A percentile compares a stretch with the other conserved stretches of the same genome.
These are phyloP conservation scores for Penicillium goetzii DNA, from an alignment of 495 filamentous ascomycete genomes.

Conservation along the genomic window DNA sequence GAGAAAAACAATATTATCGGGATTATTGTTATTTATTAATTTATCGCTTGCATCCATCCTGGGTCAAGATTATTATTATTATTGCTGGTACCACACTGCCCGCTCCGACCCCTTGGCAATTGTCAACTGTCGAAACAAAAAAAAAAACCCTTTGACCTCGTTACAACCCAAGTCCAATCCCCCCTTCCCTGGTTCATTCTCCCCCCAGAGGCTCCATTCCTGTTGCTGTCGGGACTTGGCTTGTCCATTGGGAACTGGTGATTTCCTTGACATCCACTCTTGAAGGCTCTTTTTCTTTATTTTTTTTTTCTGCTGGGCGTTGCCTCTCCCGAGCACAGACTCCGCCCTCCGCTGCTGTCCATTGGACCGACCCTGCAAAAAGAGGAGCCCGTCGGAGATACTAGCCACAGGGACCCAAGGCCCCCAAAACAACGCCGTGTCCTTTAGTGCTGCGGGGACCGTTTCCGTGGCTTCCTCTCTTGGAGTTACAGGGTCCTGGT, in stretches of 20 bases:
- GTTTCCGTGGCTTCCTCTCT: slow-evolving; percentile 20
- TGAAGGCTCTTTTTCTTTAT: slow-evolving; percentile 21
- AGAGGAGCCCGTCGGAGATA: slow-evolving; percentile 11
- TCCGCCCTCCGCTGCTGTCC: slow-evolving; percentile 8
- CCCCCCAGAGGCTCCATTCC: slow-evolving; percentile 1
- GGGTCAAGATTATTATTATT: not conserved
- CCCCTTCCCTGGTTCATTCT: slow-evolving; percentile 7
- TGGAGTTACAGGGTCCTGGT: slow-evolving; percentile 11
- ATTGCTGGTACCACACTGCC: not conserved
- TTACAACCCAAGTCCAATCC: not conserved
- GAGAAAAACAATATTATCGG: slow-evolving; percentile 10
- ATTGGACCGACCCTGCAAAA: slow-evolving; percentile 17
- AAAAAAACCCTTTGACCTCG: not conserved
- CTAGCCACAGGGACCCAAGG: slow-evolving; percentile 16
- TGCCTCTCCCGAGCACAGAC: slow-evolving; percentile 8
- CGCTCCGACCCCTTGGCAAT: slow-evolving; percentile 3
- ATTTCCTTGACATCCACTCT: slow-evolving; percentile 5
- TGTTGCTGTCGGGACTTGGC: not conserved
- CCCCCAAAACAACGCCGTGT: slow-evolving; percentile 11
- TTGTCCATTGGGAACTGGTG: not conserved
- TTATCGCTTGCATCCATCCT: not conserved
- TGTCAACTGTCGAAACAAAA: not conserved
- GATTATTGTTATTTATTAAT: not conserved
- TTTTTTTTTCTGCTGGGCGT: not conserved
- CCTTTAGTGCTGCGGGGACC: slow-evolving; percentile 33